Evolutionary conservation across 129 eudicot genomes (phyloP), one percentile per base, ranked within the genome.

Genomic region (Scalesia atractyloides): DNA sequence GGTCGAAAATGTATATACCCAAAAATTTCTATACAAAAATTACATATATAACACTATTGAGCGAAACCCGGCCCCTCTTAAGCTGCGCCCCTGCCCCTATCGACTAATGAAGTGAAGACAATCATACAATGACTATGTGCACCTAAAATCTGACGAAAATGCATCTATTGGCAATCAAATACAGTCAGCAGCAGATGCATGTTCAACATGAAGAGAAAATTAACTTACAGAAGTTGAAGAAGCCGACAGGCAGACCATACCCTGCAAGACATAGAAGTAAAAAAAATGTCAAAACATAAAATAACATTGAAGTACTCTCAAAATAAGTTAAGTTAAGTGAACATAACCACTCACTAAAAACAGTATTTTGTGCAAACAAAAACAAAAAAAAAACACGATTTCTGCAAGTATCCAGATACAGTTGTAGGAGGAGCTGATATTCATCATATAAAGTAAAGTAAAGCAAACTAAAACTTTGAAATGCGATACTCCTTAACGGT

Each of bases 211-310:
- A n/a, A n/a, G n/a, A n/a, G 13, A 19, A 12, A 18, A 19, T 24
- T 18, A 12, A 80, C 87, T 86, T 80, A 82, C 90, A 73, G 26
- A 62, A 76, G 76, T 56, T 63, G 77, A 26, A 77, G 73, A 66
- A 53, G 60, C 70, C 46, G 33, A 22, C 73, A 68, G 26, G 18
- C 59, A 46, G 20, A 46, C 56, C 50, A 69, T 48, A 80, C 58
- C 87, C 83, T 86, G 16, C 56, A 62, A 51, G 43, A 74, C 43
- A n/a, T n/a, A 79, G 70, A 62, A 69, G 17, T 17, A 50, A 48
- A 58, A 64, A 70, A 20, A 20, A 46, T 26, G 22, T n/a, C n/a
- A n/a, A n/a, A n/a, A n/a, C n/a, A n/a, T n/a, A n/a, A n/a, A 15
- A 39, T 33, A 14, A 62, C 20, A 2, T 13, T 7, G 17, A 9